phyloP scores from a whole-genome alignment of 176 grass and related monocot genomes.

The Phragmites australis region DNA sequence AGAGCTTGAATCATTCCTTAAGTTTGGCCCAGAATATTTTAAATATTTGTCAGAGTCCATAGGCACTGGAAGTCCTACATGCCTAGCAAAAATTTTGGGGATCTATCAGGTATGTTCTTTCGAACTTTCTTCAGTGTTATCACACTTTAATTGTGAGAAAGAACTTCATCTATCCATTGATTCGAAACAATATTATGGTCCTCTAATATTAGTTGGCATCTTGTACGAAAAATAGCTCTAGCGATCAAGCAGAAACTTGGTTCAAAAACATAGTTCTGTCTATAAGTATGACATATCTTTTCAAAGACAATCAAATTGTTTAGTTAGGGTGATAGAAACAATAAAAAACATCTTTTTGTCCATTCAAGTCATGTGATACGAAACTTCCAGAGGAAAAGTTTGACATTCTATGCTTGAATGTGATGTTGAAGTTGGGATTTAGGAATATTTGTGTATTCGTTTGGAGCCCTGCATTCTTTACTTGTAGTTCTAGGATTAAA shows the following conservation, averaged over 20 bases:
- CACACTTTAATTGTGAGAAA: slow-evolving; percentile 22
- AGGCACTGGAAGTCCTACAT: slow-evolving; percentile 84
- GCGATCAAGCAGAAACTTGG: neutral
- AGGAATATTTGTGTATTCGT: neutral
- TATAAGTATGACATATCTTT: slow-evolving; percentile 20
- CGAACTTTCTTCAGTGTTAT: slow-evolving; percentile 17
- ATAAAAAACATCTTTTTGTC: neutral
- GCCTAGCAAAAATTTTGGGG: slow-evolving; percentile 93
- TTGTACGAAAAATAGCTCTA: slow-evolving; percentile 10
- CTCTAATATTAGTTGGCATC: neutral
- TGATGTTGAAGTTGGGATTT: neutral
- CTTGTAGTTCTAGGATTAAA: neutral
- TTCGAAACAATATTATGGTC: neutral
- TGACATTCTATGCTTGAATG: neutral
- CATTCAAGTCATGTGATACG: slow-evolving; percentile 1
- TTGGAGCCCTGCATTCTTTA: neutral
- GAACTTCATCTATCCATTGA: slow-evolving; percentile 22
- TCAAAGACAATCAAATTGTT: neutral
- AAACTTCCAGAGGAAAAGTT: neutral
- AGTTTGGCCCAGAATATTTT: slow-evolving; percentile 89
- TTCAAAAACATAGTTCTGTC: neutral
- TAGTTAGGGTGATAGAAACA: neutral
- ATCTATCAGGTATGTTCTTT: slow-evolving; percentile 84
- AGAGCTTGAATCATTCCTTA: slow-evolving; percentile 98
- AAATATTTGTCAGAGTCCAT: slow-evolving; percentile 93